Percentiles rank a stretch among this genome's conserved stretches.
Conservation (phyloP, 306 rosid species). For the Cucumis hystrix region DNA sequence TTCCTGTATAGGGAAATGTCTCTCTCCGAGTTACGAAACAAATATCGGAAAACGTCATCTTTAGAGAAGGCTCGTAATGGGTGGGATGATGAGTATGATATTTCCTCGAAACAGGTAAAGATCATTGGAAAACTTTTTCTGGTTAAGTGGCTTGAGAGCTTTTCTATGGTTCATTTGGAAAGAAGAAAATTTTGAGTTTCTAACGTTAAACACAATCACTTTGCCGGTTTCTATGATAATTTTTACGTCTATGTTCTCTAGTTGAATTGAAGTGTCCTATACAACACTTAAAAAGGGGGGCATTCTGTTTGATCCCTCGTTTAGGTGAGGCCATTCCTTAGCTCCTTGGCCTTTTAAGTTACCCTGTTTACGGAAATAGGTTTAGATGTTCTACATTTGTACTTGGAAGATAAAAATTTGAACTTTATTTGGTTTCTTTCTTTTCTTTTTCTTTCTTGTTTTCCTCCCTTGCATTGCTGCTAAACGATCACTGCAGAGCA, state of each 20-base stretch:
- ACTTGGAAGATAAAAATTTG: neutral
- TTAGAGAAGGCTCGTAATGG: constrained; percentile 73
- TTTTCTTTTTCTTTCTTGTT: too few species aligned
- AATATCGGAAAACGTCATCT: constrained; percentile 71
- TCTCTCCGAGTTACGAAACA: constrained; percentile 68
- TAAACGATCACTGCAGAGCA: neutral
- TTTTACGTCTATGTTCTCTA: neutral
- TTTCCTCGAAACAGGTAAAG: constrained; percentile 89
- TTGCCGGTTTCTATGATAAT: neutral
- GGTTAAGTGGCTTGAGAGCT: neutral
- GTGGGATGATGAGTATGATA: constrained; percentile 88
- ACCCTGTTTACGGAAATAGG: neutral
- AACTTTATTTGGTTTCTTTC: neutral
- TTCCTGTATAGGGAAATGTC: constrained; percentile 63
- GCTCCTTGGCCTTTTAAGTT: neutral
- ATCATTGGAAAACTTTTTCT: neutral
- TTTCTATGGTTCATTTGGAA: neutral
- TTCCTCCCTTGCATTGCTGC: neutral
- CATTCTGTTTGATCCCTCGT: neutral
- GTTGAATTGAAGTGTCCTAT: neutral
- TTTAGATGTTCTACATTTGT: neutral
- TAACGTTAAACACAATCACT: neutral
- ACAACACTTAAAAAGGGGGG: neutral
- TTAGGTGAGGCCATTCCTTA: neutral
- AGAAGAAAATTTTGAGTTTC: neutral